These are phyloP conservation scores for Echria macrotheca DNA, from an alignment of 495 filamentous ascomycete genomes.

Conservation along the genomic window DNA sequence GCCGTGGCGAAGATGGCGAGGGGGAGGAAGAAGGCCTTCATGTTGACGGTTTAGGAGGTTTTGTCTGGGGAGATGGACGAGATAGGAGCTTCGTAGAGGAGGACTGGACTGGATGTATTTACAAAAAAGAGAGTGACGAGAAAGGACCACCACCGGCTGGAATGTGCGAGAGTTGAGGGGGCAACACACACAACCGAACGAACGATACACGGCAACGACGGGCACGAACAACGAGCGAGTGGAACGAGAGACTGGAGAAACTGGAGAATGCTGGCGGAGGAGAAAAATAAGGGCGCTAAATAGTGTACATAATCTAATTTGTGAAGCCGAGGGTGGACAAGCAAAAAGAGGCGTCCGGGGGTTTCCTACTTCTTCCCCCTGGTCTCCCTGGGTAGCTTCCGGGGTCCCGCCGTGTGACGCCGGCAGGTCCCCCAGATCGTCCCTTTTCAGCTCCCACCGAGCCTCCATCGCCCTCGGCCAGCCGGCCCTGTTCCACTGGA, in stretches of 20 bases:
- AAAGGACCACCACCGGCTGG: too few species aligned
- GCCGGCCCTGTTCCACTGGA: too few species aligned
- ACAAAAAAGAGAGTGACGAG: conserved; percentile 9
- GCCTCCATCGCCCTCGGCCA: too few species aligned
- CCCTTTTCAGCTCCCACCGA: background rate
- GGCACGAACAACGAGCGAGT: conserved; percentile 4
- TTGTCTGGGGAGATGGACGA: conserved; percentile 1
- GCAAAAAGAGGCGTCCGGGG: conserved; percentile 2
- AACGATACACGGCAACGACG: too few species aligned
- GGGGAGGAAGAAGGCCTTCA: conserved; percentile 32
- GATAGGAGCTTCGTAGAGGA: background rate
- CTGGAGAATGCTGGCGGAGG: too few species aligned
- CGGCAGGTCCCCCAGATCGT: too few species aligned
- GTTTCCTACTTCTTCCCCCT: background rate
- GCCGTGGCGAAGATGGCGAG: conserved; percentile 28
- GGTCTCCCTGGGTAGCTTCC: background rate
- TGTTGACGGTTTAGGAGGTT: conserved; percentile 17
- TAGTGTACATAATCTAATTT: conserved; percentile 1
- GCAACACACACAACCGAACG: too few species aligned
- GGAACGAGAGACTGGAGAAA: background rate
- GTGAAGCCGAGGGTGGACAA: too few species aligned
- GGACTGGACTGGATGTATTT: background rate
- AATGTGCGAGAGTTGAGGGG: too few species aligned
- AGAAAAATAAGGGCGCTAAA: conserved; percentile 1
- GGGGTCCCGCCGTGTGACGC: background rate